Percentiles rank a stretch among this genome's conserved stretches.
Conservation (phyloP, 805 yeast species). For the Pichia californica region DNA sequence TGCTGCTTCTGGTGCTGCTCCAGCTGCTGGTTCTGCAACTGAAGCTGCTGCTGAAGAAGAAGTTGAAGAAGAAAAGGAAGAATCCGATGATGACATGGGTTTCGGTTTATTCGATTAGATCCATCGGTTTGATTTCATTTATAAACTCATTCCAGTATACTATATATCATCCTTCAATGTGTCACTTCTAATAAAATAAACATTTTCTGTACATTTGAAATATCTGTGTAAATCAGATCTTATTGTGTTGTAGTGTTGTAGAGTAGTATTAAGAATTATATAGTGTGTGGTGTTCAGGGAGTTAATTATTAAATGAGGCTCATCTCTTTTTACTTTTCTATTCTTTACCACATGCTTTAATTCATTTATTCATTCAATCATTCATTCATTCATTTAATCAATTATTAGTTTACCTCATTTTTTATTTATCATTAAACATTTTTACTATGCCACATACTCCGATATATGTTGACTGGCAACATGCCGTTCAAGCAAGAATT, state of each 20-base stretch:
- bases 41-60: slow-evolving; percentile 42
- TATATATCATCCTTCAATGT: neutral
- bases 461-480: slow-evolving; percentile 8
- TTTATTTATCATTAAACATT: no score
- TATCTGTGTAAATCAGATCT: no score
- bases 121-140: neutral
- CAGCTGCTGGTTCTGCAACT: slow-evolving; percentile 49
- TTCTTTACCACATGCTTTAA: no score
- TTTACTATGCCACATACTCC: neutral
- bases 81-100: slow-evolving; percentile 63
- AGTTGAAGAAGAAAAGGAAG: slow-evolving; percentile 45
- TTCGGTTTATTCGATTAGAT: slow-evolving; percentile 94
- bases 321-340: neutral
- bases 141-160: neutral
- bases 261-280: no score
- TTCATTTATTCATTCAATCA: no score
- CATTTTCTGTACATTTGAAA: slow-evolving; percentile 2
- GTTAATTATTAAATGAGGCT: no score
- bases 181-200: slow-evolving; percentile 11
- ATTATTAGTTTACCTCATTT: no score
- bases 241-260: no score
- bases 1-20: slow-evolving; percentile 51
- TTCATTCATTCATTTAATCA: no score
- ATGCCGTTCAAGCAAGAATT: slow-evolving; percentile 13
- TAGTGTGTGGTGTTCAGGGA: no score